Evolutionary conservation across 805 yeast species (phyloP).

Genomic region (Candida dajiaensis): DNA sequence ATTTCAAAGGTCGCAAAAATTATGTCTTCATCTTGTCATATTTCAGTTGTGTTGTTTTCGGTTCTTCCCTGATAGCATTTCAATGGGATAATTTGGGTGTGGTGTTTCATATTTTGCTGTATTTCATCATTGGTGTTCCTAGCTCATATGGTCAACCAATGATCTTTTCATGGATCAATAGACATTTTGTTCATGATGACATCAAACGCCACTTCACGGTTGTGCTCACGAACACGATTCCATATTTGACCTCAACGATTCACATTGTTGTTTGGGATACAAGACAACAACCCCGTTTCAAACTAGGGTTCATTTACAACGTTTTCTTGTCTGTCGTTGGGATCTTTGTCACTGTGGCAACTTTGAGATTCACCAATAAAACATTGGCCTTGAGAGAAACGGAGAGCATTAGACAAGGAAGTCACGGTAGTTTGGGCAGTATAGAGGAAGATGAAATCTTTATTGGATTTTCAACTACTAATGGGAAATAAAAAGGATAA

Average conservation of each 20-base stretch:
- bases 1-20: constrained; percentile 30
- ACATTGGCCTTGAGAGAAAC: background rate
- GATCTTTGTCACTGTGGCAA: constrained; percentile 1
- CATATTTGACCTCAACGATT: constrained; percentile 32
- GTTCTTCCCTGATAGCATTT: constrained; percentile 36
- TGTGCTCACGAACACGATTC: constrained; percentile 33
- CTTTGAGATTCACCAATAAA: constrained; percentile 1
- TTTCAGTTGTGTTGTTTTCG: constrained; percentile 36
- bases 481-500: background rate
- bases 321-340: constrained; percentile 10
- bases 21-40: constrained; percentile 31
- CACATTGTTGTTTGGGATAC: constrained; percentile 36
- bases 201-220: constrained; percentile 27
- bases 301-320: constrained; percentile 32
- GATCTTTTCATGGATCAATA: constrained; percentile 49
- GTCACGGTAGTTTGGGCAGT: constrained; percentile 3
- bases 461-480: background rate
- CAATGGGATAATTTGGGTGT: constrained; percentile 36
- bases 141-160: constrained; percentile 49
- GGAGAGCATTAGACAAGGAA: constrained; percentile 1
- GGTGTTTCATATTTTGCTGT: constrained; percentile 42
- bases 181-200: constrained; percentile 25
- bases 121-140: constrained; percentile 42
- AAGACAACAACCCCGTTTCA: constrained; percentile 29
- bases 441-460: background rate